Percentiles rank a stretch among this genome's conserved stretches.
phyloP scores from a whole-genome alignment of 2,329 filamentous ascomycete genomes.

The Hysterium pulicare region DNA sequence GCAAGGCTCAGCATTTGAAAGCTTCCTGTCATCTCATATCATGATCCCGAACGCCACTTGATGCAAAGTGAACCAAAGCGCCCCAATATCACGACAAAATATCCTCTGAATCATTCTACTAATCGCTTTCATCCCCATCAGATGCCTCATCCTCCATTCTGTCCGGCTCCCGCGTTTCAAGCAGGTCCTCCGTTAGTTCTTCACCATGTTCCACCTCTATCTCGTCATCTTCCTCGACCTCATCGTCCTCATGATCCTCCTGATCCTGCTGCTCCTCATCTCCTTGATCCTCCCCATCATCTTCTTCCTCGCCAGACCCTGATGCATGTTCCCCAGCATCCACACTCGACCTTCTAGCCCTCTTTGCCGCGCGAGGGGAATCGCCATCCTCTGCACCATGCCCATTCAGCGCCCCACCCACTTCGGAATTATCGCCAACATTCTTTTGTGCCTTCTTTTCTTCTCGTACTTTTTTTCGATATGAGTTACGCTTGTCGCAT shows the following conservation, averaged over 20 bases:
- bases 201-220: slow-evolving; percentile 55
- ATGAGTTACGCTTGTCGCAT: slow-evolving; percentile 69
- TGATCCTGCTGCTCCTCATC: slow-evolving; percentile 46
- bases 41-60: too few relatives aligned
- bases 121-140: slow-evolving; percentile 54
- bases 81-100: too few relatives aligned
- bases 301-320: slow-evolving; percentile 36
- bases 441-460: slow-evolving; percentile 49
- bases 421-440: slow-evolving; percentile 11
- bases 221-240: slow-evolving; percentile 53
- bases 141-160: slow-evolving; percentile 46
- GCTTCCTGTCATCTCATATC: too few relatives aligned
- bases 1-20: too few relatives aligned
- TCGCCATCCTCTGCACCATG: slow-evolving; percentile 36
- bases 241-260: slow-evolving; percentile 48
- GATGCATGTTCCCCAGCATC: slow-evolving; percentile 39
- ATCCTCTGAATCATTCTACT: too few relatives aligned
- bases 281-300: slow-evolving; percentile 43
- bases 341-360: slow-evolving; percentile 38
- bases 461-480: slow-evolving; percentile 66
- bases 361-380: slow-evolving; percentile 49
- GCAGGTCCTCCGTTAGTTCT: slow-evolving; percentile 43
- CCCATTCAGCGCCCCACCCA: slow-evolving; percentile 13
- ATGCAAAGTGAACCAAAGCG: too few relatives aligned
- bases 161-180: slow-evolving; percentile 45